Conservation (phyloP, 169 alveolate genomes). For the Plasmodium adleri region DNA sequence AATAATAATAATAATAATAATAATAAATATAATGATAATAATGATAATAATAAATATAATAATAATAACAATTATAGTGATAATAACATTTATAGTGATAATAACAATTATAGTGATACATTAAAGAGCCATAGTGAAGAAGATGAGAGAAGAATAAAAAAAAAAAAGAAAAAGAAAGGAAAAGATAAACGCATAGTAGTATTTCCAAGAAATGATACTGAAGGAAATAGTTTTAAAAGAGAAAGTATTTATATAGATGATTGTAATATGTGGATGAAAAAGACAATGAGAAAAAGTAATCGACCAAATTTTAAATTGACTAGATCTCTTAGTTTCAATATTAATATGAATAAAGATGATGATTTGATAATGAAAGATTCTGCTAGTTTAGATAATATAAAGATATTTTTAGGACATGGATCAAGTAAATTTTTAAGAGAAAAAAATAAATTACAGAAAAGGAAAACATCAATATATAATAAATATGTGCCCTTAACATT, state of each 20-base stretch:
- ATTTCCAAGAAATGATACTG: neutral
- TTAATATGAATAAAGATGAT: conserved; percentile 6
- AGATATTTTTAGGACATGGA: conserved; percentile 17
- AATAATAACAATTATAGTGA: no score
- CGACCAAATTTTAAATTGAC: conserved; percentile 17
- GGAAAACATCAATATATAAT: conserved; percentile 29
- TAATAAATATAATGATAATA: neutral
- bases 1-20: neutral
- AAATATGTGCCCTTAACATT: conserved; percentile 54
- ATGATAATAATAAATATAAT: no score
- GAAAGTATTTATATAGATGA: conserved; percentile 59
- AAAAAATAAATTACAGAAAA: conserved; percentile 22
- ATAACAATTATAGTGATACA: no score
- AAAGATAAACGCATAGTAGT: neutral
- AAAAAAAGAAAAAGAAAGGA: neutral
- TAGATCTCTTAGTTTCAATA: conserved; percentile 46
- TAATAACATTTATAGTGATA: no score
- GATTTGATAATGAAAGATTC: conserved; percentile 53
- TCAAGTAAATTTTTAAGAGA: conserved; percentile 37
- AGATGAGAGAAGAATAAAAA: neutral
- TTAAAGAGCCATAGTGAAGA: neutral
- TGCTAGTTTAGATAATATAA: conserved; percentile 30
- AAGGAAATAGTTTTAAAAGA: conserved; percentile 10
- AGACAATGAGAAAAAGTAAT: conserved; percentile 30
- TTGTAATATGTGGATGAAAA: conserved; percentile 64